These are phyloP conservation scores for Cenchrus fungigraminus DNA, from an alignment of 176 grass and related monocot species.

Conservation along the genomic window DNA sequence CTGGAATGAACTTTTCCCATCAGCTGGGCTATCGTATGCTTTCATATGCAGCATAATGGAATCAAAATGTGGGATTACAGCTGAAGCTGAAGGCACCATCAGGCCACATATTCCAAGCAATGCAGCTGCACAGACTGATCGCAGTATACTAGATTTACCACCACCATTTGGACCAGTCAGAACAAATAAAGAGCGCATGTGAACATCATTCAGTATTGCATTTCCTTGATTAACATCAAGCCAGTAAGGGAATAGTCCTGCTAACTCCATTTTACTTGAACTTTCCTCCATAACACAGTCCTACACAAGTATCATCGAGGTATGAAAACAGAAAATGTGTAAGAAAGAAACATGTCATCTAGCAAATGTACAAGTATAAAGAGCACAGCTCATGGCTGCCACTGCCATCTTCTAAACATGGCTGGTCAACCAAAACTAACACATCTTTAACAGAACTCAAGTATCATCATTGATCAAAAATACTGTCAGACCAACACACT, in stretches of 20 bases:
- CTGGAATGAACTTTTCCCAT: slow-evolving; percentile 98
- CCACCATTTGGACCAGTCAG: slow-evolving; percentile 98
- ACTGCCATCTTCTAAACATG: too few species aligned
- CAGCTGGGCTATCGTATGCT: slow-evolving; percentile 90
- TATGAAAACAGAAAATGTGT: slow-evolving; percentile 12
- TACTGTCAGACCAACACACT: background rate
- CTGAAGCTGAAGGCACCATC: slow-evolving; percentile 92
- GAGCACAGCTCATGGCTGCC: background rate
- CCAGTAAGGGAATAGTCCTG: slow-evolving; percentile 84
- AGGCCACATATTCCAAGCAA: slow-evolving; percentile 97
- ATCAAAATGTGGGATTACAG: slow-evolving; percentile 81
- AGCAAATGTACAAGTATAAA: background rate
- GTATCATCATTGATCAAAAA: slow-evolving; percentile 10
- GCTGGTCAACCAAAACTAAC: slow-evolving; percentile 9
- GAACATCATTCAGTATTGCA: slow-evolving; percentile 84
- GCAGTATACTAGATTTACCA: slow-evolving; percentile 94
- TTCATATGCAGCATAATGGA: slow-evolving; percentile 98
- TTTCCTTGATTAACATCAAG: slow-evolving; percentile 79
- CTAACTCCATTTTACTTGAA: slow-evolving; percentile 69
- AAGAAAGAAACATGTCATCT: slow-evolving; percentile 16
- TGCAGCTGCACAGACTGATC: slow-evolving; percentile 88
- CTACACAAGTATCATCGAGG: slow-evolving; percentile 49
- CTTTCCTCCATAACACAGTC: slow-evolving; percentile 40
- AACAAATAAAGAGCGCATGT: slow-evolving; percentile 81
- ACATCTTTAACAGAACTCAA: slow-evolving; percentile 7